Evolutionary conservation across 345 rosid species (phyloP).

Genomic region (Raphanus sativus): DNA sequence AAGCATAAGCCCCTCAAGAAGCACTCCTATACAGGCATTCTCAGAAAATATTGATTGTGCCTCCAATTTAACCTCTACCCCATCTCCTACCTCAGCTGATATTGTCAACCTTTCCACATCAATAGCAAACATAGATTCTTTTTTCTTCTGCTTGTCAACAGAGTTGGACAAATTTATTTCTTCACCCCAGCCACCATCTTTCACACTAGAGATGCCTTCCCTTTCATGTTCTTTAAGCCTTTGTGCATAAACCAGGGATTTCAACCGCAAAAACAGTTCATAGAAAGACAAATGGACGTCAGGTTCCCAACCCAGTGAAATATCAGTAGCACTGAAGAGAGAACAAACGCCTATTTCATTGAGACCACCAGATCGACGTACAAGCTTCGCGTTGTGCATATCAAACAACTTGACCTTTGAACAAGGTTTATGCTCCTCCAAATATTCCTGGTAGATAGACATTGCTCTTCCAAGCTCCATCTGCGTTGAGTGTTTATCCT

Average conservation of each 20-base stretch:
- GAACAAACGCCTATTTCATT: conserved; percentile 87
- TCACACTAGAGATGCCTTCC: conserved; percentile 45
- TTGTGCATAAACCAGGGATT: conserved; percentile 56
- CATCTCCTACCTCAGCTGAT: conserved; percentile 91
- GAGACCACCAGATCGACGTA: conserved; percentile 83
- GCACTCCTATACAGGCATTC: conserved; percentile 91
- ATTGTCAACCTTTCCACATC: conserved; percentile 80
- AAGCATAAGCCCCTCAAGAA: conserved; percentile 84
- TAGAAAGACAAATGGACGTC: conserved; percentile 75
- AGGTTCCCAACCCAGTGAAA: conserved; percentile 89
- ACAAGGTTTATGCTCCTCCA: conserved; percentile 58
- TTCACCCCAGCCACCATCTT: conserved; percentile 48
- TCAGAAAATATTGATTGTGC: conserved; percentile 97
- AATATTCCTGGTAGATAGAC: conserved; percentile 72
- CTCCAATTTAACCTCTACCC: conserved; percentile 73
- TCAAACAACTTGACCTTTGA: conserved; percentile 67
- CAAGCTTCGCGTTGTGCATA: conserved; percentile 83
- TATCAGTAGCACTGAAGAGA: conserved; percentile 90
- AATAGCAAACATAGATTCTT: conserved; percentile 89
- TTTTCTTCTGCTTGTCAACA: conserved; percentile 65
- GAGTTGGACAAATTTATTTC: conserved; percentile 43
- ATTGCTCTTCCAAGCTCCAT: conserved; percentile 88
- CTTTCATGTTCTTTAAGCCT: conserved; percentile 52
- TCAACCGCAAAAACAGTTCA: conserved; percentile 73
- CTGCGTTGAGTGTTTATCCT: conserved; percentile 86